Percentiles rank a stretch among this genome's conserved stretches.
phyloP scores from a whole-genome alignment of 495 filamentous ascomycete species.

The Aspergillus conjunctus region DNA sequence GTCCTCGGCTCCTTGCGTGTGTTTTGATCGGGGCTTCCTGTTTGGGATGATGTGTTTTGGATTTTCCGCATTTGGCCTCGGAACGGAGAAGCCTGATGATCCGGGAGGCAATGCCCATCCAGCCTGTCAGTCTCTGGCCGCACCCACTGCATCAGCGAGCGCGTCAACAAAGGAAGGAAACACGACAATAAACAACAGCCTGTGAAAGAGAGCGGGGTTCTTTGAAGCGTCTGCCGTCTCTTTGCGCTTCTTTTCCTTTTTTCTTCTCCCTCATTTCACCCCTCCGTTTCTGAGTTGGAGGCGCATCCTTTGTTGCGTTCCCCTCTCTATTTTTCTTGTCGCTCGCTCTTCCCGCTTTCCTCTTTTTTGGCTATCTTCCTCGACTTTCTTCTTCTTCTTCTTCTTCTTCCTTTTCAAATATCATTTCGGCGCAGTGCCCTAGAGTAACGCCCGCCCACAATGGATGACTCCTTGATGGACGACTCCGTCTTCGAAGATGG shows the following conservation, averaged over 20 bases:
- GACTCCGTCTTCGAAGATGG: conserved; percentile 61
- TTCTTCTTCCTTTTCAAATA: conserved; percentile 1
- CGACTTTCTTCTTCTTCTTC: conserved; percentile 4
- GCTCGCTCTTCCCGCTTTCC: background rate
- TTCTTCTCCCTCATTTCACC: conserved; percentile 10
- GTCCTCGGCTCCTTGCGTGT: conserved; percentile 23
- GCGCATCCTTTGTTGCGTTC: conserved; percentile 6
- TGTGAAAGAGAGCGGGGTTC: background rate
- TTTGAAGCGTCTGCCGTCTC: conserved; percentile 8
- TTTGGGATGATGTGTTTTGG: conserved; percentile 30
- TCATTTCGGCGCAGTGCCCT: background rate
- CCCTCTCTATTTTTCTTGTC: background rate
- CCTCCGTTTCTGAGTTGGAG: conserved; percentile 7
- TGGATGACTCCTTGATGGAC: conserved; percentile 52
- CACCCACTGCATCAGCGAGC: conserved; percentile 1
- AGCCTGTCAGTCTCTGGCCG: conserved; percentile 1
- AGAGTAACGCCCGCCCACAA: conserved; percentile 23
- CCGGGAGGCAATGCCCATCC: conserved; percentile 15
- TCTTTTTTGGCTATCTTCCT: conserved; percentile 4
- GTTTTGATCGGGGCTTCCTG: conserved; percentile 28
- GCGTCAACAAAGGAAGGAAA: conserved; percentile 21
- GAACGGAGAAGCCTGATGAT: conserved; percentile 20
- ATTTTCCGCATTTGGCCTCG: conserved; percentile 27
- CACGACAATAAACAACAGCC: conserved; percentile 13
- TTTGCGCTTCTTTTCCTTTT: conserved; percentile 9